phyloP scores from a whole-genome alignment of 129 eudicot genomes.

The Arctium lappa region DNA sequence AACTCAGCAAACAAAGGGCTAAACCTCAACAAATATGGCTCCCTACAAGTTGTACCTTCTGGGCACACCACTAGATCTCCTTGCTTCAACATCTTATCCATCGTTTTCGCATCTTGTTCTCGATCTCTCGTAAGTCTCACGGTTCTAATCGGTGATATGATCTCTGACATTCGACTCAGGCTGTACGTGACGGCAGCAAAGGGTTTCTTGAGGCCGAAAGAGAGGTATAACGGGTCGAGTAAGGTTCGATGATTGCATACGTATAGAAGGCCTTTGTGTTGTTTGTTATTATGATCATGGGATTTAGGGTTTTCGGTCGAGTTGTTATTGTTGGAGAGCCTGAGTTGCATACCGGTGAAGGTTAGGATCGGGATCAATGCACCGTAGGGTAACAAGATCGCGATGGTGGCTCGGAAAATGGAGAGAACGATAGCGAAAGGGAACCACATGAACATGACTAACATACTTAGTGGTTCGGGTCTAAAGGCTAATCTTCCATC shows the following conservation, averaged over 20 bases:
- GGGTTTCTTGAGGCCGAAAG: slow-evolving; percentile 39
- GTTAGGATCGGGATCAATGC: slow-evolving; percentile 28
- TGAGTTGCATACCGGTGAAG: slow-evolving; percentile 45
- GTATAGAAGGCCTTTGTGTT: slow-evolving; percentile 45
- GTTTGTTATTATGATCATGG: not conserved
- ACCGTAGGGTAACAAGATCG: slow-evolving; percentile 27
- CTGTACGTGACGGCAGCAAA: slow-evolving; percentile 65
- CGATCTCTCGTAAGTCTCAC: slow-evolving; percentile 55
- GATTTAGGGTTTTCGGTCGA: not conserved
- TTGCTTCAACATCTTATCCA: slow-evolving; percentile 45
- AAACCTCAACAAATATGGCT: slow-evolving; percentile 61
- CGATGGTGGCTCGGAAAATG: slow-evolving; percentile 33
- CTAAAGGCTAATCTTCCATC: slow-evolving; percentile 73
- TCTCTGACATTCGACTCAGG: slow-evolving; percentile 53
- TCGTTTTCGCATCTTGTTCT: slow-evolving; percentile 42
- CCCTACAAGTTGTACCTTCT: slow-evolving; percentile 90
- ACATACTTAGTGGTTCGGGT: slow-evolving; percentile 44
- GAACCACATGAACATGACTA: slow-evolving; percentile 63
- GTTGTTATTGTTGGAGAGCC: slow-evolving; percentile 21
- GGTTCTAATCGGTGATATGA: slow-evolving; percentile 63
- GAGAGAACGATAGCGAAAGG: slow-evolving; percentile 51
- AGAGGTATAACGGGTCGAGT: slow-evolving; percentile 57
- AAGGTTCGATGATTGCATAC: slow-evolving; percentile 74
- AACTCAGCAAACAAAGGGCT: slow-evolving; percentile 73
- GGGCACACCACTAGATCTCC: slow-evolving; percentile 79